Percentiles rank a stretch among this genome's conserved stretches.
These are phyloP conservation scores for Aspergillus egyptiacus DNA, from an alignment of 495 filamentous ascomycete species.

Conservation along the genomic window DNA sequence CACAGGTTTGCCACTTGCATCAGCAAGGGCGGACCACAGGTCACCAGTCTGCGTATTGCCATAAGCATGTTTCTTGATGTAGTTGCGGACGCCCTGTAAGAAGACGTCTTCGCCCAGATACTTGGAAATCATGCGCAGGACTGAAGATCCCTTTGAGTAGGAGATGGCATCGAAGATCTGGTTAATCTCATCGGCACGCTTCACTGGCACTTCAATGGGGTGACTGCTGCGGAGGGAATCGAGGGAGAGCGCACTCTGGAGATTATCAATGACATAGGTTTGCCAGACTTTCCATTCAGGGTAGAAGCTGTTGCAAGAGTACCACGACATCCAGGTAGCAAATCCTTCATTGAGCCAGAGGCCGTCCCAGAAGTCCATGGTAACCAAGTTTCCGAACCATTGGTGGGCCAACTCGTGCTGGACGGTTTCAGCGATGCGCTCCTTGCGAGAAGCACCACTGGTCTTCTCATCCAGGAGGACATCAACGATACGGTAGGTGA, in stretches of 20 bases:
- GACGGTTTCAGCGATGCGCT: slow-evolving; percentile 88
- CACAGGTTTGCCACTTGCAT: slow-evolving; percentile 88
- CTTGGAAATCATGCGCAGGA: slow-evolving; percentile 95
- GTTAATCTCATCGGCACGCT: slow-evolving; percentile 91
- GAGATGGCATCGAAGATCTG: slow-evolving; percentile 99
- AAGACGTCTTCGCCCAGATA: slow-evolving; percentile 91
- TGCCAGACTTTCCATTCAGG: slow-evolving; percentile 99
- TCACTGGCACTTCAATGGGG: slow-evolving; percentile 95
- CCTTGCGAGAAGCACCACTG: slow-evolving; percentile 84
- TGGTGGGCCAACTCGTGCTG: slow-evolving; percentile 98
- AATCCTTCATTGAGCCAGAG: slow-evolving; percentile 98
- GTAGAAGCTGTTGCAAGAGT: slow-evolving; percentile 66
- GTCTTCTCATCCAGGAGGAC: slow-evolving; percentile 87
- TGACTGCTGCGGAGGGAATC: slow-evolving; percentile 93
- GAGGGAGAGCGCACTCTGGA: slow-evolving; percentile 79
- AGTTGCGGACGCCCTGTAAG: slow-evolving; percentile 84
- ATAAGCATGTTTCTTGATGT: slow-evolving; percentile 94
- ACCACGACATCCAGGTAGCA: slow-evolving; percentile 80
- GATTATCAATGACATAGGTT: slow-evolving; percentile 82
- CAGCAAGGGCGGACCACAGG: slow-evolving; percentile 81
- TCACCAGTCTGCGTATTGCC: slow-evolving; percentile 69
- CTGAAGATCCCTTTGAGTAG: slow-evolving; percentile 93
- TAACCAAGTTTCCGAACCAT: slow-evolving; percentile 98
- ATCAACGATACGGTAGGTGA: slow-evolving; percentile 92
- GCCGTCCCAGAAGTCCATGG: slow-evolving; percentile 99